These are phyloP conservation scores for Schwanniomyces etchellsii DNA, from an alignment of 1,139 yeast species.

Conservation along the genomic window DNA sequence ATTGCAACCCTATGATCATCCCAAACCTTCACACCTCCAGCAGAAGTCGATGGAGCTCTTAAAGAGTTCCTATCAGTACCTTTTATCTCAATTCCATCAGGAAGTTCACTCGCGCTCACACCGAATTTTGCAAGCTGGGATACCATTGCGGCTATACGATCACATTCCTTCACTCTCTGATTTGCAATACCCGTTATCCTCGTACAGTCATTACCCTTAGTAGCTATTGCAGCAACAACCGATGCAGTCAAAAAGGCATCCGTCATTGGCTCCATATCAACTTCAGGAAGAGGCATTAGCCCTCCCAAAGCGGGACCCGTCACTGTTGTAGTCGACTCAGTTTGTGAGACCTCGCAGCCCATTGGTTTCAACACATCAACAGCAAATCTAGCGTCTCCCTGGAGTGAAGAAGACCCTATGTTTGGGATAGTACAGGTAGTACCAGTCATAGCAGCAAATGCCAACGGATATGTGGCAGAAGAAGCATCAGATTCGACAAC, in stretches of 20 bases:
- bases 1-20: conserved; percentile 99
- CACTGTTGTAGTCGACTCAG: conserved; percentile 82
- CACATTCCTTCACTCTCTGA: conserved; percentile 96
- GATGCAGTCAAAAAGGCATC: conserved; percentile 97
- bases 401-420: conserved; percentile 86
- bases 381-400: conserved; percentile 97
- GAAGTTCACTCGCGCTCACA: conserved; percentile 74
- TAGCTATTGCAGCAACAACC: conserved; percentile 91
- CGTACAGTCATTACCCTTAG: conserved; percentile 50
- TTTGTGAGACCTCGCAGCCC: conserved; percentile 90
- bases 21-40: conserved; percentile 63
- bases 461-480: conserved; percentile 95
- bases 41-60: conserved; percentile 41
- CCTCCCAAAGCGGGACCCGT: conserved; percentile 75
- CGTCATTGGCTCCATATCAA: conserved; percentile 99
- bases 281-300: conserved; percentile 63
- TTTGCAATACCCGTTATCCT: conserved; percentile 93
- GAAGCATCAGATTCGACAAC: conserved; percentile 98
- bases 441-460: conserved; percentile 97
- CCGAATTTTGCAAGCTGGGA: conserved; percentile 86
- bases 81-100: conserved; percentile 85
- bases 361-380: conserved; percentile 86
- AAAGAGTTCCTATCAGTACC: conserved; percentile 52
- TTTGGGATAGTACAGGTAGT: conserved; percentile 90
- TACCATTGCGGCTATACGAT: conserved; percentile 93